phyloP scores from a whole-genome alignment of 2,329 filamentous ascomycete genomes.

The Plenodomus biglobosus region DNA sequence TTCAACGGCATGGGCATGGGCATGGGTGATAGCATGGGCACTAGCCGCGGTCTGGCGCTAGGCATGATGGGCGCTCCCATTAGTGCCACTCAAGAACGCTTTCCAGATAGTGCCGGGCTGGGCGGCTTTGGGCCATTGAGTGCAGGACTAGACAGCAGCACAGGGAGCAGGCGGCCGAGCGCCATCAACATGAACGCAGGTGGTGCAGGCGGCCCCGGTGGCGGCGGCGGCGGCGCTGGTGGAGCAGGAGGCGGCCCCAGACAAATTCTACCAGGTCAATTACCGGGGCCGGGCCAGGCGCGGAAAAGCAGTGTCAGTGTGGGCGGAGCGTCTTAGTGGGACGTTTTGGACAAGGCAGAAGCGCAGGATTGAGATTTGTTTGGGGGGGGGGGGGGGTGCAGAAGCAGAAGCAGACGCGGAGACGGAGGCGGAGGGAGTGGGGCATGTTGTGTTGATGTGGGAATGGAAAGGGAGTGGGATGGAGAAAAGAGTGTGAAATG shows the following conservation, averaged over 20 bases:
- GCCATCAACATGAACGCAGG: slow-evolving; percentile 14
- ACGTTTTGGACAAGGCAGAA: neutral
- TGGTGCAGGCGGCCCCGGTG: neutral
- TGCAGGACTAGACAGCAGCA: slow-evolving; percentile 32
- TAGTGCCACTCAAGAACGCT: slow-evolving; percentile 35
- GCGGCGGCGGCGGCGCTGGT: too few species aligned
- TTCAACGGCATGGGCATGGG: slow-evolving; percentile 21
- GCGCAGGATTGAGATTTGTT: too few species aligned
- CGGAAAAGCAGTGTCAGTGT: slow-evolving; percentile 38
- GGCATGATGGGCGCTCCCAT: slow-evolving; percentile 38
- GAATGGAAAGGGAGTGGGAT: too few species aligned
- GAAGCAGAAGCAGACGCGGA: too few species aligned
- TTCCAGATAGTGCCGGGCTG: slow-evolving; percentile 33
- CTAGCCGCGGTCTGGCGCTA: slow-evolving; percentile 25
- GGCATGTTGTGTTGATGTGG: too few species aligned
- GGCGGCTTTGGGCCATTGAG: slow-evolving; percentile 34
- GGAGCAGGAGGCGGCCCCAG: slow-evolving; percentile 33
- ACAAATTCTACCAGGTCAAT: slow-evolving; percentile 42
- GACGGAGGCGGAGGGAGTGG: too few species aligned
- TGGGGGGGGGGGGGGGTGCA: too few species aligned
- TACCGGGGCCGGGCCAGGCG: slow-evolving; percentile 38
- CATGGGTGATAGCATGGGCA: slow-evolving; percentile 22
- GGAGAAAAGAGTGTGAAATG: too few species aligned
- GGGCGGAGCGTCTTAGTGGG: slow-evolving; percentile 5
- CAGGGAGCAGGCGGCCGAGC: slow-evolving; percentile 34